Evolutionary conservation across 768 basidiomycete species (phyloP).

Genomic region (Suillus americanus): DNA sequence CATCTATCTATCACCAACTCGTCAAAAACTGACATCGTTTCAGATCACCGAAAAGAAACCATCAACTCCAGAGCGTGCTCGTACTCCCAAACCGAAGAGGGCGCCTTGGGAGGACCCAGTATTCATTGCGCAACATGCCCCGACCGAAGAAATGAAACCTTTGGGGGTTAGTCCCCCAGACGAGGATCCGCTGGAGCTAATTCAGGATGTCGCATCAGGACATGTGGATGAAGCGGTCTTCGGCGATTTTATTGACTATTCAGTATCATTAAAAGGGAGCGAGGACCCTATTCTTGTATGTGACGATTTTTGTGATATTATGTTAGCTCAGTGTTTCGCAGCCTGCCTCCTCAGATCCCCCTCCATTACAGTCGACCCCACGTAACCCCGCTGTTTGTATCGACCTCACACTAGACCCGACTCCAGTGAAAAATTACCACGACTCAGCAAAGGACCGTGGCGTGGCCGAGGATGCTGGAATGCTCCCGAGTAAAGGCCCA

Average conservation of each 20-base stretch:
- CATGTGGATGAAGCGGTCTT: neutral
- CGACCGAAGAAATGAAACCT: neutral
- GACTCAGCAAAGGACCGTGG: neutral
- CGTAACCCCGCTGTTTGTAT: conserved; percentile 34
- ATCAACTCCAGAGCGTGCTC: conserved; percentile 10
- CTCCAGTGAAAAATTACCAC: conserved; percentile 17
- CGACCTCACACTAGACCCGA: conserved; percentile 42
- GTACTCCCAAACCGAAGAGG: conserved; percentile 22
- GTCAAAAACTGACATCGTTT: neutral
- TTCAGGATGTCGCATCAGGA: neutral
- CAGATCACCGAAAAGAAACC: neutral
- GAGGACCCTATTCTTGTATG: conserved; percentile 1
- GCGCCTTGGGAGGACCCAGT: conserved; percentile 32
- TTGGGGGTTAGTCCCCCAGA: neutral
- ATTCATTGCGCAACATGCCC: conserved; percentile 12
- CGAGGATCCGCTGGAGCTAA: neutral
- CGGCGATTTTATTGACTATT: conserved; percentile 5
- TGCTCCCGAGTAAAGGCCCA: neutral
- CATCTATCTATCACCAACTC: neutral
- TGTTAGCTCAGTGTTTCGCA: conserved; percentile 11
- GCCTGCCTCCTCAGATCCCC: conserved; percentile 4
- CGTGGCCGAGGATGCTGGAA: neutral
- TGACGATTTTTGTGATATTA: neutral
- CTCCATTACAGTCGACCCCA: conserved; percentile 15
- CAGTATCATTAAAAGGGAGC: conserved; percentile 7